phyloP scores from a whole-genome alignment of 163 green algal species.

The Chloroidium sp. region DNA sequence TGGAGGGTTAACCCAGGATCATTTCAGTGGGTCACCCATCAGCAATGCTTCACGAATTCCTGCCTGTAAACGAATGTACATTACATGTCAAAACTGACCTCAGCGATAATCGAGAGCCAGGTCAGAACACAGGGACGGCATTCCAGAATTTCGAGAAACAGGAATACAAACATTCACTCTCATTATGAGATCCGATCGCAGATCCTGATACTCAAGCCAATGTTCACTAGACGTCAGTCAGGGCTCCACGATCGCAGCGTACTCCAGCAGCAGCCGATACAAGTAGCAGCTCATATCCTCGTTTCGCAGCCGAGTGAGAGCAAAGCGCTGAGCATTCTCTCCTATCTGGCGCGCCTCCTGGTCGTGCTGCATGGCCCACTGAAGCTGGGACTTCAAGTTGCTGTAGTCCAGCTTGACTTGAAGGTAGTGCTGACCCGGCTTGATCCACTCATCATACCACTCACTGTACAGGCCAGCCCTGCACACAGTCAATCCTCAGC shows the following conservation, averaged over 20 bases:
- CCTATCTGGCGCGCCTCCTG: constrained; percentile 4
- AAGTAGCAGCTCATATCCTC: constrained; percentile 12
- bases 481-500: constrained; percentile 1
- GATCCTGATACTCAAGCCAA: too few species aligned
- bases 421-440: constrained; percentile 2
- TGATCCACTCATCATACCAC: constrained; percentile 12
- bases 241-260: constrained; percentile 3
- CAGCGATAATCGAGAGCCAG: too few species aligned
- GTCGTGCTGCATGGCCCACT: constrained; percentile 7
- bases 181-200: too few species aligned
- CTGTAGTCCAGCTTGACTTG: constrained; percentile 7
- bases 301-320: background rate
- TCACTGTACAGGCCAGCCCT: constrained; percentile 7
- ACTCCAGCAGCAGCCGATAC: constrained; percentile 12
- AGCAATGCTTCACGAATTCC: too few species aligned
- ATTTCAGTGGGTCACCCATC: too few species aligned
- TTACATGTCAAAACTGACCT: too few species aligned
- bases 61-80: too few species aligned
- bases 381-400: constrained; percentile 2
- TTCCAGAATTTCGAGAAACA: too few species aligned
- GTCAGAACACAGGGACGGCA: too few species aligned
- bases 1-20: too few species aligned
- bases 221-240: too few species aligned
- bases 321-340: background rate
- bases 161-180: too few species aligned